These are phyloP conservation scores for Ogataea henricii DNA, from an alignment of 805 yeast species.

Conservation along the genomic window DNA sequence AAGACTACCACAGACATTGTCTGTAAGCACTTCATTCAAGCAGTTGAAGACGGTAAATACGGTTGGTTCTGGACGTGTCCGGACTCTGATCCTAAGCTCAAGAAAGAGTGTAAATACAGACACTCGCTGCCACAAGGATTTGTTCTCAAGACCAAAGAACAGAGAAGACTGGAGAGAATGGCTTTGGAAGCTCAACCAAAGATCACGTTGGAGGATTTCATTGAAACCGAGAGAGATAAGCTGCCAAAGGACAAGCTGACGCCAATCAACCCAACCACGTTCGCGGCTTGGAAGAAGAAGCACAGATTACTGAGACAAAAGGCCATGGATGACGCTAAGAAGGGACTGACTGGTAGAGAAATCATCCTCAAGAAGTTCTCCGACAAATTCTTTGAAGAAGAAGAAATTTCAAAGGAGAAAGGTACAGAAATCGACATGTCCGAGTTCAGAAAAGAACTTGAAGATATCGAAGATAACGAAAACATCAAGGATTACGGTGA, in stretches of 20 bases:
- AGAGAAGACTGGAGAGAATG: conserved; percentile 81
- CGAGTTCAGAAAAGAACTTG: conserved; percentile 55
- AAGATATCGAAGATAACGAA: conserved; percentile 52
- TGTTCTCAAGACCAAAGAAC: conserved; percentile 95
- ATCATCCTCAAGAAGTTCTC: conserved; percentile 60
- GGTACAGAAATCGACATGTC: conserved; percentile 60
- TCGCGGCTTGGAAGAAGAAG: conserved; percentile 78
- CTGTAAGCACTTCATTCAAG: conserved; percentile 92
- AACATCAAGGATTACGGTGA: conserved; percentile 75
- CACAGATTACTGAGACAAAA: conserved; percentile 60
- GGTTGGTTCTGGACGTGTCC: conserved; percentile 99
- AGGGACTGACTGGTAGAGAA: conserved; percentile 66
- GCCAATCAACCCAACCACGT: conserved; percentile 82
- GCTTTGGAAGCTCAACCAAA: conserved; percentile 84
- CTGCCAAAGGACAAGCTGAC: conserved; percentile 75
- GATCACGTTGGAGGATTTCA: conserved; percentile 92
- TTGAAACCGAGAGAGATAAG: conserved; percentile 88
- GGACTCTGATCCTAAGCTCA: conserved; percentile 68
- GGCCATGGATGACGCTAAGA: conserved; percentile 43
- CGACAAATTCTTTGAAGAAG: conserved; percentile 56
- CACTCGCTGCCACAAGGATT: conserved; percentile 97
- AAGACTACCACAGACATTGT: conserved; percentile 92
- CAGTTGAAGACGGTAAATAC: conserved; percentile 95
- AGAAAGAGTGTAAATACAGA: conserved; percentile 77
- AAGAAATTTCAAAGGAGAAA: conserved; percentile 46